phyloP scores from a whole-genome alignment of 202 grass and related monocot species.

The Eragrostis tef region DNA sequence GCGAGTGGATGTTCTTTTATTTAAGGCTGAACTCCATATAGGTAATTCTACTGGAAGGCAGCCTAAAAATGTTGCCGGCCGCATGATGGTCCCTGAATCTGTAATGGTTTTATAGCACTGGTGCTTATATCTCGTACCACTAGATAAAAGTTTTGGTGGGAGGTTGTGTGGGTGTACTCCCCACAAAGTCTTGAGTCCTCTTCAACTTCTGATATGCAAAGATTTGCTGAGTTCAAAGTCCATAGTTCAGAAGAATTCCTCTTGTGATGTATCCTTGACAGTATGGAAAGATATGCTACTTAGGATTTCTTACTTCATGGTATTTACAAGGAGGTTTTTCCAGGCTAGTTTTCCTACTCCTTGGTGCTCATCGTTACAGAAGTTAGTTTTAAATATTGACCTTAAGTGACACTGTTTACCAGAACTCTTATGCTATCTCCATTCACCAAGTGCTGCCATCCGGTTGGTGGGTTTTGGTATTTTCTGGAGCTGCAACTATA shows the following conservation, averaged over 20 bases:
- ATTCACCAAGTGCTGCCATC: neutral
- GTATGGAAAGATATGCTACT: neutral
- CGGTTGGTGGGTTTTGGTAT: neutral
- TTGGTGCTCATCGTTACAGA: neutral
- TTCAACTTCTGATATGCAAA: too few species aligned
- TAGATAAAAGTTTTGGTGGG: neutral
- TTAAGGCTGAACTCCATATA: neutral
- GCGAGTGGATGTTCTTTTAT: neutral
- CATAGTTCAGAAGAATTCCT: neutral
- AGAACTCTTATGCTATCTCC: neutral
- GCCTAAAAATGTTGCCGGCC: neutral
- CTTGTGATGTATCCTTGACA: constrained; percentile 9
- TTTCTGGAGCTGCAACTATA: constrained; percentile 3
- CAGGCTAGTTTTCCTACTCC: neutral
- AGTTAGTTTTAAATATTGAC: neutral
- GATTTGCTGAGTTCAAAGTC: too few species aligned
- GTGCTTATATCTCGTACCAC: neutral
- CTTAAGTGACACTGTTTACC: neutral
- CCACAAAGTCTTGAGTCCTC: too few species aligned
- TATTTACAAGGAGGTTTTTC: constrained; percentile 2
- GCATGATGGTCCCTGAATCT: neutral
- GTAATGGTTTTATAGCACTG: neutral
- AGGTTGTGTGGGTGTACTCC: too few species aligned
- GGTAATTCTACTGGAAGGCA: neutral
- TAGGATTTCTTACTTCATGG: neutral